Base-by-base conservation (phyloP, 108 stramenopile genomes). In the Conticribra guillardii region DNA sequence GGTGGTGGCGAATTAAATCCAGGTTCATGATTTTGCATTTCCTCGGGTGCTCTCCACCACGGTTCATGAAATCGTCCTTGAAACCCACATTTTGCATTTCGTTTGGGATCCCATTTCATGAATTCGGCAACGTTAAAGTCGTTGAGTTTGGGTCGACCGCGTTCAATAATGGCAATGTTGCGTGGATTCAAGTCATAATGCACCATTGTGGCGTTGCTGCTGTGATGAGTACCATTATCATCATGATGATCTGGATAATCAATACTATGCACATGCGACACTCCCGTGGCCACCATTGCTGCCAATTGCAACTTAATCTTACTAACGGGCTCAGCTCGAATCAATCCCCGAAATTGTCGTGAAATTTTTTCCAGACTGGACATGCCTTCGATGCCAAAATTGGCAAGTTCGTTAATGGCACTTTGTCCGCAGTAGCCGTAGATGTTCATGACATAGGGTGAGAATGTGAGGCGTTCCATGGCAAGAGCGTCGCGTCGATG, bases 121-220 rank as follows among this genome's bases (percentile, higher is more conserved):
- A 94, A 91, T 65, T 94, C 89, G 31, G 90, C 93, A 49, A 90
- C 87, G 63, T 94, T 94, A 52, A 94, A 94, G 71, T 94, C 94
- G 51, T 91, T 95, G 30, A 95, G 62, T 62, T 92, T 92, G 28
- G 94, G 94, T 49, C 63, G 84, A 9, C 89, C 90, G 1, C 80
- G 84, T 27, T 60, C 37, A 18, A 92, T 79, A 26, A 95, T 80
- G 19, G 89, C 89, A 73, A 95, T 82, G 64, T 95, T 95, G 1
- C 88, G 74, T 16, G 91, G 91, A 60, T 89, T 89, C 33, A 95
- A 64, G 60, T 95, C 94, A 72, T 95, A 95, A 63, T 95, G 91
- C 9, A 86, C 91, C 75, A 95, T 78, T 11, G 84, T 86, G 17
- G 89, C 82, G 46, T 82, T 82, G 50, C 47, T 67, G 1, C 24